Evolutionary conservation across 202 grass and related monocot genomes (phyloP).

Genomic region (Zoysia matrella): DNA sequence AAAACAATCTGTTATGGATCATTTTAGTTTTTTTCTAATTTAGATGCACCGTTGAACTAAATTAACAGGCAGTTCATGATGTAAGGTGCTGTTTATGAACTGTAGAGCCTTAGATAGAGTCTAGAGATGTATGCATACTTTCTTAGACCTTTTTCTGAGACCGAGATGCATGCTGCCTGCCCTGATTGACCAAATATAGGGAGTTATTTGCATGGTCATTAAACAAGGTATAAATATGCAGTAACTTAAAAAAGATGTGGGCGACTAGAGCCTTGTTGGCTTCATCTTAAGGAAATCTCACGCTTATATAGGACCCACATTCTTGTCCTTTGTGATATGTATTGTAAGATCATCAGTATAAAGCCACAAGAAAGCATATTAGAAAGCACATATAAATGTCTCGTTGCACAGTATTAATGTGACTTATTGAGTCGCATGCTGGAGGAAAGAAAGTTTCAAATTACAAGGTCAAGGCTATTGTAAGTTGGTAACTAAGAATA

Average conservation of each 20-base stretch:
- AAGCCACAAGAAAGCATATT: slow-evolving; percentile 12
- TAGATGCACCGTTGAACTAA: too few relatives aligned
- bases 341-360: slow-evolving; percentile 44
- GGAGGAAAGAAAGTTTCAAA: neutral
- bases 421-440: neutral
- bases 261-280: slow-evolving; percentile 56
- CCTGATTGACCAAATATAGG: slow-evolving; percentile 36
- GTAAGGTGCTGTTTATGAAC: slow-evolving; percentile 44
- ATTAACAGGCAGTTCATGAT: slow-evolving; percentile 36
- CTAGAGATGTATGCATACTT: too few relatives aligned
- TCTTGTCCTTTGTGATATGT: slow-evolving; percentile 54
- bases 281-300: slow-evolving; percentile 59
- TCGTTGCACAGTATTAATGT: neutral
- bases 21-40: too few relatives aligned
- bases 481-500: neutral
- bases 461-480: neutral
- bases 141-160: too few relatives aligned
- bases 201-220: neutral
- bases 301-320: slow-evolving; percentile 46
- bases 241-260: slow-evolving; percentile 11
- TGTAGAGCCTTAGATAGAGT: slow-evolving; percentile 18
- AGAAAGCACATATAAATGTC: neutral
- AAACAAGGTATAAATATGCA: neutral
- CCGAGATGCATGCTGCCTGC: slow-evolving; percentile 50
- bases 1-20: too few relatives aligned